Base-by-base conservation (phyloP, 2,329 filamentous ascomycete genomes). In the Diplodia mutila region DNA sequence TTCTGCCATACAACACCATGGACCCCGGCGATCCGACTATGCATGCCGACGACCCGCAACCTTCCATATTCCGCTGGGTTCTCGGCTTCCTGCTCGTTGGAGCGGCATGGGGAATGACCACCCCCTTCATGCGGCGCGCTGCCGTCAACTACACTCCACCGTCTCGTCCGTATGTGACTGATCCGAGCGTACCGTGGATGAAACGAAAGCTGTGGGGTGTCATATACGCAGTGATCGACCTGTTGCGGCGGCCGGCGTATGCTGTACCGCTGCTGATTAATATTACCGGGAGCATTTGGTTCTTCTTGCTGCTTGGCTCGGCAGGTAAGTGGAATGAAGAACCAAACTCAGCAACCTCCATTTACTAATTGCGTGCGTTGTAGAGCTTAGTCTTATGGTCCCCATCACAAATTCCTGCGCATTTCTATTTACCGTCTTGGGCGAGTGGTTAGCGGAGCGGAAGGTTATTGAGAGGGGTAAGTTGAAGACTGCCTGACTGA, bases 351-450 rank as follows among this genome's bases (percentile, higher is more conserved):
- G 34, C 39, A 6, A n/a, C n/a, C 5, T 25, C 23, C 23, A 11
- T 14, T 14, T 49, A 11, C 29, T 49, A 48, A 23, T 23, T 12
- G 1, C 23, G 12, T 2, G 34, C 34, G 16, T 34, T 25, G 51
- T 64, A 95, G 94, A 98, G 79, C 77, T 98, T 72, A 97, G 93
- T 75, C 83, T 98, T 70, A 97, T 94, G 2, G 94, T 98, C 0
- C 94, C 94, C 1, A 95, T 98, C 70, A 94, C 94, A 1, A 98
- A 98, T 75, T 97, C 93, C 0, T 82, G 97, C 75, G 94, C 94
- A 0, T 98, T 98, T 73, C 80, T 98, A n/a, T 98, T 97, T 75
- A 98, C 94, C 0, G 94, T 97, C 1, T 75, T 97, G 14, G 94
- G 94, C 0, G 94, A 98, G 73, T 98, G 94, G 93, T 96, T 90